Percentiles rank a stretch among this genome's conserved stretches.
Evolutionary conservation across 768 basidiomycete genomes (phyloP).

Genomic region (Mycena capillaripes): DNA sequence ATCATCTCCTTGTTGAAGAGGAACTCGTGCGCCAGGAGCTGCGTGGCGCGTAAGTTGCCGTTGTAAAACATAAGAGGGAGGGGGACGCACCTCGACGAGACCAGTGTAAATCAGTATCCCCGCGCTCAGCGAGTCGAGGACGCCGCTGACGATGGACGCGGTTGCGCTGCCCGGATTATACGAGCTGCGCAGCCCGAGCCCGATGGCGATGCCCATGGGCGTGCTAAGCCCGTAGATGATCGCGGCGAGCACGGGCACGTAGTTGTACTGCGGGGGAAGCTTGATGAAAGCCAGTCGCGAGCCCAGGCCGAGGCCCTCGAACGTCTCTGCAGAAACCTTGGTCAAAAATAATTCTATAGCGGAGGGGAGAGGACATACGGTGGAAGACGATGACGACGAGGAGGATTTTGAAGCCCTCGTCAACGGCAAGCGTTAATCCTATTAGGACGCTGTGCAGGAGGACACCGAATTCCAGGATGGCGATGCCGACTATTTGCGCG

Average conservation of each 20-base stretch:
- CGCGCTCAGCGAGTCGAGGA: slow-evolving; percentile 87
- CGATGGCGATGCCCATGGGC: slow-evolving; percentile 90
- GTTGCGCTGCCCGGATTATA: slow-evolving; percentile 88
- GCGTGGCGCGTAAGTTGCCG: not conserved
- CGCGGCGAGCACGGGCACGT: slow-evolving; percentile 72
- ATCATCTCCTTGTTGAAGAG: slow-evolving; percentile 92
- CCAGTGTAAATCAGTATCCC: slow-evolving; percentile 94
- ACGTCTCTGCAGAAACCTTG: slow-evolving; percentile 68
- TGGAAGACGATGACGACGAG: slow-evolving; percentile 95
- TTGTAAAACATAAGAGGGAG: not conserved
- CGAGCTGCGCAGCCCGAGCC: slow-evolving; percentile 80
- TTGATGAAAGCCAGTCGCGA: slow-evolving; percentile 87
- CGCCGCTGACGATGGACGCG: slow-evolving; percentile 86
- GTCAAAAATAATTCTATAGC: not conserved
- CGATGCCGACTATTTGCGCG: slow-evolving; percentile 89
- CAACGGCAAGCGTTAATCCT: slow-evolving; percentile 93
- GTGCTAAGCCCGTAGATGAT: slow-evolving; percentile 83
- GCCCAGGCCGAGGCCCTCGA: slow-evolving; percentile 95
- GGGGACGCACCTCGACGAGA: slow-evolving; percentile 78
- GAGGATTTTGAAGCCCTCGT: slow-evolving; percentile 81
- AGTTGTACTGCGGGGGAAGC: slow-evolving; percentile 67
- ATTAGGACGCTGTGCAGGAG: slow-evolving; percentile 89
- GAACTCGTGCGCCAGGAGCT: slow-evolving; percentile 96
- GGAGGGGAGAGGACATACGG: slow-evolving; percentile 66
- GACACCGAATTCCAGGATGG: slow-evolving; percentile 95